phyloP scores from a whole-genome alignment of 495 filamentous ascomycete species.

The Trichoderma gamsii region DNA sequence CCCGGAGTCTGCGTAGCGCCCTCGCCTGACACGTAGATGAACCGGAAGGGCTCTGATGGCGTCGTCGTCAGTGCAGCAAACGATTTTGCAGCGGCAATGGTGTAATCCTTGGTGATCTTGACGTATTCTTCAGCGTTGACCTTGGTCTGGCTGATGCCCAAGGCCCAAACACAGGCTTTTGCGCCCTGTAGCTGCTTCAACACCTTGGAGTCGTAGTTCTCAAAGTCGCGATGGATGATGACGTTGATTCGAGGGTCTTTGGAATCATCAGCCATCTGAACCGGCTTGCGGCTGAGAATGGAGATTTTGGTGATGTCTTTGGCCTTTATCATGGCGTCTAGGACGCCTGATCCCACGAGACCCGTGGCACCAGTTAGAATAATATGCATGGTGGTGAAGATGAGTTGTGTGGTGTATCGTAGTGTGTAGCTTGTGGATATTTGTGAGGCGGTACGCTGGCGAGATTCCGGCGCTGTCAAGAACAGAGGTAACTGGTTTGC shows the following conservation, averaged over 20 bases:
- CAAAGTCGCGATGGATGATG: constrained; percentile 61
- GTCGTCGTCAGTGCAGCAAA: constrained; percentile 33
- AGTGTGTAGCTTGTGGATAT: background rate
- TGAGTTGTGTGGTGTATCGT: background rate
- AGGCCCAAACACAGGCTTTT: constrained; percentile 64
- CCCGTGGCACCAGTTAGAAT: constrained; percentile 73
- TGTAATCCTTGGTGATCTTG: constrained; percentile 59
- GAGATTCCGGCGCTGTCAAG: too few relatives aligned
- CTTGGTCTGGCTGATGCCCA: constrained; percentile 53
- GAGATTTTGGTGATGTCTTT: constrained; percentile 54
- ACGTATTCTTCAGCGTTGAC: constrained; percentile 59
- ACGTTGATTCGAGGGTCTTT: constrained; percentile 53
- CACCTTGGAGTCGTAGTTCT: constrained; percentile 46
- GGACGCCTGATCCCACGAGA: constrained; percentile 58
- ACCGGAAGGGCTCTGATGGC: constrained; percentile 50
- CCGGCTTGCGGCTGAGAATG: constrained; percentile 59
- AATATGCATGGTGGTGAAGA: constrained; percentile 52
- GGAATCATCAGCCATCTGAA: constrained; percentile 55
- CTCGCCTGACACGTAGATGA: constrained; percentile 64
- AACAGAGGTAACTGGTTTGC: too few relatives aligned
- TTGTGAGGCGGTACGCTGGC: background rate
- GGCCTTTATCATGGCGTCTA: constrained; percentile 57
- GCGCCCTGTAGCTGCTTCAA: constrained; percentile 57
- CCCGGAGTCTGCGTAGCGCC: constrained; percentile 45
- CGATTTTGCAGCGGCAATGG: constrained; percentile 55